Base-by-base conservation (phyloP, 257 asterid species). In the Mitragyna speciosa region DNA sequence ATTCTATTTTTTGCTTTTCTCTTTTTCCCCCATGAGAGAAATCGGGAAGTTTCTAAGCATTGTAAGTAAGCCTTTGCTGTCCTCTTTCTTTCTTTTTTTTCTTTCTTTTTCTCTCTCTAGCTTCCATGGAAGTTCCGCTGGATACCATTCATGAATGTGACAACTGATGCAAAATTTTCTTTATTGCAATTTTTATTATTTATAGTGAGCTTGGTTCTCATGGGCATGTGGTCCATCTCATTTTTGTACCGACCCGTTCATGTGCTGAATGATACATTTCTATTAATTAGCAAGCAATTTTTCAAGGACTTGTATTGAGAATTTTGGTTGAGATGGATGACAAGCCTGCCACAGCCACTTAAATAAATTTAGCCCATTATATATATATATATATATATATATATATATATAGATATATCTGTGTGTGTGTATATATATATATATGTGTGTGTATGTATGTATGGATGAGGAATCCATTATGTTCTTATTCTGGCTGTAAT, bases 211-310 rank as follows among this genome's bases (percentile, higher is more conserved):
- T 48, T 72, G 45, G 76, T 43, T 51, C 68, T 31, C 48, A 26
- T 70, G 58, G 80, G 68, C 80, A 81, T 82, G 86, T 79, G 86
- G 86, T 71, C 66, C 78, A 51, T 67, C 43, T 64, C 70, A 33
- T 24, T 24, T 64, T n/a, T 76, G 64, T 61, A n/a, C 63, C 61
- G 2, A 30, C 41, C 66, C 6, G 30, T 16, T 64, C 68, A 66
- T 66, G 79, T 73, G 70, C 52, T 59, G 33, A 79, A 79, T 72
- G n/a, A 49, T 12, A 76, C 49, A 9, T 63, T 64, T 33, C 41
- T 47, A 33, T 56, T 76, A 15, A 61, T 59, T 45, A 66, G 45
- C 20, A 54, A 76, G 66, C 31, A 56, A 81, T 10, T 30, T 68
- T 45, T 63, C 30, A 2, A 16, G 80, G 65, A 69, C 52, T 49